Evolutionary conservation across 2,329 filamentous ascomycete genomes (phyloP).

Genomic region (Rutstroemia sp.): DNA sequence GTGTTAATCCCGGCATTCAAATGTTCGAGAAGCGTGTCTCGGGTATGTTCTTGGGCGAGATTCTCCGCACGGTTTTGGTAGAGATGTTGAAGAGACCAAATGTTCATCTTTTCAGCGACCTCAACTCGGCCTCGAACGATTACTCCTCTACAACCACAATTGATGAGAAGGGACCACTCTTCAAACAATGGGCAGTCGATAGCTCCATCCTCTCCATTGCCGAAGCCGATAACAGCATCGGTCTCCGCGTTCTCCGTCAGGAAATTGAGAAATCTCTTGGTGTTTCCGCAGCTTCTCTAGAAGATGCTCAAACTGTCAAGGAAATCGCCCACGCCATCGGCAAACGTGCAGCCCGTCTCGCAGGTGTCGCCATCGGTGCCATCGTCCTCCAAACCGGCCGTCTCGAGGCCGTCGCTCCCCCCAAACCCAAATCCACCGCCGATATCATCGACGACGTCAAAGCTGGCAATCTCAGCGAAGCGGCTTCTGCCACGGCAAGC

Average conservation of each 20-base stretch:
- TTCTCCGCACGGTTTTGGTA: conserved; percentile 71
- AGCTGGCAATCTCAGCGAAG: conserved; percentile 20
- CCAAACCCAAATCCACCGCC: conserved; percentile 19
- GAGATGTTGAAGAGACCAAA: conserved; percentile 61
- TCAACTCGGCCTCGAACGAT: conserved; percentile 65
- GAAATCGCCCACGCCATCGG: conserved; percentile 75
- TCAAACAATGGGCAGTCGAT: conserved; percentile 81
- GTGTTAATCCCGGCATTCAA: conserved; percentile 86
- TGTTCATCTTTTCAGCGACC: conserved; percentile 67
- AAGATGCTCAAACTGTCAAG: conserved; percentile 86
- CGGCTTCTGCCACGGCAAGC: conserved; percentile 20
- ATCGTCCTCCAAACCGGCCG: conserved; percentile 75
- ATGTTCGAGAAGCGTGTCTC: conserved; percentile 99
- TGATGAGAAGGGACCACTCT: conserved; percentile 57
- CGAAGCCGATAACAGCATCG: conserved; percentile 68
- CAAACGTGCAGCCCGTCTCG: conserved; percentile 78
- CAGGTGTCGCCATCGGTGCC: conserved; percentile 80
- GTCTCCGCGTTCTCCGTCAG: conserved; percentile 66
- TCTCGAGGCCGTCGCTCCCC: conserved; percentile 38
- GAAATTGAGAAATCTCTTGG: conserved; percentile 70
- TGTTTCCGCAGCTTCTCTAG: conserved; percentile 67
- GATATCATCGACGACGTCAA: conserved; percentile 24
- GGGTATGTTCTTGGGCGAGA: conserved; percentile 96
- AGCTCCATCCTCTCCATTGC: conserved; percentile 84
- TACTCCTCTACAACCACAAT: conserved; percentile 63